phyloP scores from a whole-genome alignment of 2,329 filamentous ascomycete species.

The Ascochyta koolunga region DNA sequence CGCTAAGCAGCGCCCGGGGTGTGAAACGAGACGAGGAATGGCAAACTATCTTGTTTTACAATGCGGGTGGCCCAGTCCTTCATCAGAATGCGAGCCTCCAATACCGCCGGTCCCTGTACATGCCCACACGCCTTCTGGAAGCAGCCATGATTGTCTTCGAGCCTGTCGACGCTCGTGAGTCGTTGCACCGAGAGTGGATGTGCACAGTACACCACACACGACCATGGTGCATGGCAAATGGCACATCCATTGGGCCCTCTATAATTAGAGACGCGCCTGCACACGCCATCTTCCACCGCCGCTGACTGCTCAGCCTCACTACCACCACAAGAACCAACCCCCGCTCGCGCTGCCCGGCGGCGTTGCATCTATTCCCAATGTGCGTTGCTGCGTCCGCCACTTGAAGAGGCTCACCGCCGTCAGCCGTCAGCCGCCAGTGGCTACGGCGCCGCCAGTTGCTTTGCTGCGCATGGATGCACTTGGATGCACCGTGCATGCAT shows the following conservation, averaged over 20 bases:
- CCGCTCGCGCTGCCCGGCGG: conserved; percentile 12
- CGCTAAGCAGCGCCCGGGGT: conserved; percentile 14
- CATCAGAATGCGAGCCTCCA: conserved; percentile 24
- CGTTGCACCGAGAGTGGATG: conserved; percentile 1
- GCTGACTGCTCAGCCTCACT: conserved; percentile 36
- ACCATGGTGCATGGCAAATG: conserved; percentile 1
- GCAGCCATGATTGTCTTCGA: conserved; percentile 11
- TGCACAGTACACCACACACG: conserved; percentile 1
- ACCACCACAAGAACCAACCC: conserved; percentile 5
- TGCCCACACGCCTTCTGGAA: conserved; percentile 6
- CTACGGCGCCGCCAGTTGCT: conserved; percentile 3
- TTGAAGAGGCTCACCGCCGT: conserved; percentile 16
- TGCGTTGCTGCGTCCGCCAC: conserved; percentile 9
- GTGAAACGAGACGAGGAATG: conserved; percentile 16
- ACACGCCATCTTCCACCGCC: conserved; percentile 19
- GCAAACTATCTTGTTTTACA: conserved; percentile 25
- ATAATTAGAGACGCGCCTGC: conserved; percentile 28
- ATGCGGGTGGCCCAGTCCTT: conserved; percentile 29
- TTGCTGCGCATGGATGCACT: conserved; percentile 5
- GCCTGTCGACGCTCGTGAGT: conserved; percentile 1
- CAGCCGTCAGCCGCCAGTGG: conserved; percentile 4
- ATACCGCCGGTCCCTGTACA: conserved; percentile 13
- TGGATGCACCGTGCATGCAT: background rate
- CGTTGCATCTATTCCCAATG: conserved; percentile 10
- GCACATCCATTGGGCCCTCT: conserved; percentile 17